These are phyloP conservation scores for Alternaria infectoria DNA, from an alignment of 2,329 filamentous ascomycete species.

Conservation along the genomic window DNA sequence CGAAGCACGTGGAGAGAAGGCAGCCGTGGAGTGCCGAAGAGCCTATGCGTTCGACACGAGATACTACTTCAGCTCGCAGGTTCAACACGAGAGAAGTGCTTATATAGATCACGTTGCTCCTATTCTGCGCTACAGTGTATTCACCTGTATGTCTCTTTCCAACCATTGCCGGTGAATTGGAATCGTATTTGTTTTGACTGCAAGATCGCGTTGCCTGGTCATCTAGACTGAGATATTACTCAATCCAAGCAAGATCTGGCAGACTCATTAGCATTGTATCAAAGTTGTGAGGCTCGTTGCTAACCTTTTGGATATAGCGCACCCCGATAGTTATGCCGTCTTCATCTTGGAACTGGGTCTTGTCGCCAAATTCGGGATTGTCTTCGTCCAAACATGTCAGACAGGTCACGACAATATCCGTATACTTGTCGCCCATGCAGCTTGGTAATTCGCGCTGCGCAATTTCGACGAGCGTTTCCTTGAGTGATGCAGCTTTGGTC, in stretches of 20 bases:
- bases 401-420: rapidly evolving
- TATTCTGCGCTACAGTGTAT: too few relatives aligned
- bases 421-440: not conserved
- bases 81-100: too few relatives aligned
- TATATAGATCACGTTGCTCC: too few relatives aligned
- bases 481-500: not conserved
- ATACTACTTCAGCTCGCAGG: too few relatives aligned
- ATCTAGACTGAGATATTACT: not conserved
- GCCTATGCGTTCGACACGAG: too few relatives aligned
- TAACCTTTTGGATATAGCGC: not conserved
- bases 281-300: rapidly evolving
- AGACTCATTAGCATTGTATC: rapidly evolving
- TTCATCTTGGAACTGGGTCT: rapidly evolving
- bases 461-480: not conserved
- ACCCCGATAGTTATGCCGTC: not conserved
- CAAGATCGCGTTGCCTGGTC: not conserved
- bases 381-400: not conserved
- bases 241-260: not conserved
- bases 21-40: too few relatives aligned
- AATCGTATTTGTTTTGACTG: too few relatives aligned
- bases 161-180: too few relatives aligned
- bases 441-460: not conserved
- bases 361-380: not conserved
- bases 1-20: too few relatives aligned
- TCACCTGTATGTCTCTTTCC: too few relatives aligned